Evolutionary conservation across 2,329 filamentous ascomycete species (phyloP).

Genomic region (Talaromyces sp.): DNA sequence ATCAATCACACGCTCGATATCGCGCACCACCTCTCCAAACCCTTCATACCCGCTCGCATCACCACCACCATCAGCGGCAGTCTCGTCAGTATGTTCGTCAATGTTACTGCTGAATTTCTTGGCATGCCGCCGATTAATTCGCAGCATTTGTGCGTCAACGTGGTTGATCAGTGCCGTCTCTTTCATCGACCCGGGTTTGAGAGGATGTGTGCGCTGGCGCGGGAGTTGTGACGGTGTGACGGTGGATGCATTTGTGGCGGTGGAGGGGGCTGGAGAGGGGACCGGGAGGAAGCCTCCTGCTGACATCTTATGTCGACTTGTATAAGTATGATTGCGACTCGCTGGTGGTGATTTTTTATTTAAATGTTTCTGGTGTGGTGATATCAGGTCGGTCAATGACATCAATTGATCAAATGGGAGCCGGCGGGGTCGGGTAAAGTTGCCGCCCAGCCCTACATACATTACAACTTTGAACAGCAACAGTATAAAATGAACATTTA

Average conservation of each 20-base stretch:
- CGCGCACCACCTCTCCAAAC: conserved; percentile 65
- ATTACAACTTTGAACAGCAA: background rate
- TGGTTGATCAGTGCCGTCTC: conserved; percentile 54
- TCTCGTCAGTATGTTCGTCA: background rate
- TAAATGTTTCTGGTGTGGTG: background rate
- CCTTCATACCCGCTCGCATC: conserved; percentile 49
- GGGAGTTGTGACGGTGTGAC: conserved; percentile 43
- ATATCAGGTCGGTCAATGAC: background rate
- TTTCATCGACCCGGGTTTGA: conserved; percentile 52
- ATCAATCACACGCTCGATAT: conserved; percentile 69
- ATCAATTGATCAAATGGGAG: background rate
- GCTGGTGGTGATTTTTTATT: background rate
- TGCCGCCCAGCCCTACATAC: background rate
- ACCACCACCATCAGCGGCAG: conserved; percentile 21
- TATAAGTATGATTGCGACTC: background rate
- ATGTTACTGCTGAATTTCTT: conserved; percentile 40
- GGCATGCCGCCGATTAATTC: conserved; percentile 48
- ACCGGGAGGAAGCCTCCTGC: conserved; percentile 38
- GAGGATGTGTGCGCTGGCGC: conserved; percentile 46
- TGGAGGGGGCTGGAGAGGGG: conserved; percentile 46
- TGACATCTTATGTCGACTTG: background rate
- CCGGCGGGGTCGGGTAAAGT: conserved; percentile 6
- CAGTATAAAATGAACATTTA: background rate
- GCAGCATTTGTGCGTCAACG: conserved; percentile 48
- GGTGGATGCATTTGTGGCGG: conserved; percentile 26